Conservation (phyloP, 2,329 filamentous ascomycete genomes). For the Trichoderma arundinaceum region DNA sequence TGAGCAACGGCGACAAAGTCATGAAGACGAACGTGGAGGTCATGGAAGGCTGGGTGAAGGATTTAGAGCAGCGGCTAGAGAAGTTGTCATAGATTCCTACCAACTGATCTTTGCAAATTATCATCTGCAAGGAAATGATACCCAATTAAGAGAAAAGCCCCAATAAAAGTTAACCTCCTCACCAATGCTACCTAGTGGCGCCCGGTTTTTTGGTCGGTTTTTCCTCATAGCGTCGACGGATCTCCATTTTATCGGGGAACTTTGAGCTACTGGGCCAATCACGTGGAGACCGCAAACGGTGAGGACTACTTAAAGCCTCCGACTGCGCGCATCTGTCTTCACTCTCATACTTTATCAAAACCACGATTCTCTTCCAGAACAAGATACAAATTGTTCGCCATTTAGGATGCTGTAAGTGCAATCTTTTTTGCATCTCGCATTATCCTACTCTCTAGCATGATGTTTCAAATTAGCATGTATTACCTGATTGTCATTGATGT, state of each 20-base stretch:
- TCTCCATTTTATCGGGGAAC: constrained; percentile 12
- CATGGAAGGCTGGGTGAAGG: constrained; percentile 89
- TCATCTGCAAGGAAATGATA: constrained; percentile 38
- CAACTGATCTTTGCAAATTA: background rate
- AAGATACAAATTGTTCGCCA: constrained; percentile 26
- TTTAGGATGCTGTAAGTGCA: constrained; percentile 20
- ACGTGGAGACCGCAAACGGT: constrained; percentile 23
- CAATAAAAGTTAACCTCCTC: background rate
- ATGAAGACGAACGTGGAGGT: constrained; percentile 81
- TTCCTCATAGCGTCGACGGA: background rate
- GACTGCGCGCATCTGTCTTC: background rate
- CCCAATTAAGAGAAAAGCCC: constrained; percentile 38
- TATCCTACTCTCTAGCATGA: constrained; percentile 49
- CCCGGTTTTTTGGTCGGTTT: background rate
- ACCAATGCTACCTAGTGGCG: background rate
- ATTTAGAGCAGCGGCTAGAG: constrained; percentile 77
- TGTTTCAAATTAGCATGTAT: constrained; percentile 63
- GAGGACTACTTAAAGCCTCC: constrained; percentile 11
- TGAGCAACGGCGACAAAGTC: constrained; percentile 70
- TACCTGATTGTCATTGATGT: constrained; percentile 64
- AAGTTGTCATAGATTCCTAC: constrained; percentile 51
- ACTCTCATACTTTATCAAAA: background rate
- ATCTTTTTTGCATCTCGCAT: constrained; percentile 9
- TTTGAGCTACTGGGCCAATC: constrained; percentile 24
- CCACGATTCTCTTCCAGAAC: constrained; percentile 27